These are phyloP conservation scores for Hymenoscyphus occultus DNA, from an alignment of 2,329 filamentous ascomycete genomes.

Conservation along the genomic window DNA sequence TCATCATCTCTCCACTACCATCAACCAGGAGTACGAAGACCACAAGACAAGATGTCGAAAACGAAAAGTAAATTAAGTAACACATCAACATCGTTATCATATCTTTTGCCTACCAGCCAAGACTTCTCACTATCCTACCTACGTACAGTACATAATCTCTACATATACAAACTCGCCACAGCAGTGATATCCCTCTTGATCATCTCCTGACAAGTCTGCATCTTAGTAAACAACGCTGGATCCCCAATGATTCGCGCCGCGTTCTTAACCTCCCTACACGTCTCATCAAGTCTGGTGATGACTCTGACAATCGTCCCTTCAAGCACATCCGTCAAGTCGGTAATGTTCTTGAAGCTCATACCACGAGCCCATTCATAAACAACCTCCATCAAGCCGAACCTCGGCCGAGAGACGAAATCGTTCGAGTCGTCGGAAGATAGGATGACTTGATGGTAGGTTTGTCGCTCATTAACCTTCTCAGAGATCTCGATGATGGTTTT, in stretches of 20 bases:
- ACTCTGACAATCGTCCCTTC: slow-evolving; percentile 96
- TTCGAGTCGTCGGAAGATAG: slow-evolving; percentile 86
- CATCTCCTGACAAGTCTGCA: slow-evolving; percentile 95
- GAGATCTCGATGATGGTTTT: slow-evolving; percentile 85
- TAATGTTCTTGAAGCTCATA: slow-evolving; percentile 98
- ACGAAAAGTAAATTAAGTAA: not conserved
- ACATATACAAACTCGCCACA: slow-evolving; percentile 86
- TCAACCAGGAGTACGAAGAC: not conserved
- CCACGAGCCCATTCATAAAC: slow-evolving; percentile 98
- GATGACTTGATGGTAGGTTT: slow-evolving; percentile 89
- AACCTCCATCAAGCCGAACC: slow-evolving; percentile 94
- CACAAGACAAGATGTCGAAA: not conserved
- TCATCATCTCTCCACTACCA: too few relatives aligned
- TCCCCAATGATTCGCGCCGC: slow-evolving; percentile 94
- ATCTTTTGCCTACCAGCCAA: not conserved
- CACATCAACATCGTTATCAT: not conserved
- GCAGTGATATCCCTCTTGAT: slow-evolving; percentile 96
- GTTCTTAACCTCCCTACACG: slow-evolving; percentile 95
- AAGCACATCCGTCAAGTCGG: slow-evolving; percentile 89
- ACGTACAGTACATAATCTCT: slow-evolving; percentile 22
- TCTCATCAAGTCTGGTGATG: slow-evolving; percentile 92
- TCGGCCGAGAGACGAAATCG: slow-evolving; percentile 81
- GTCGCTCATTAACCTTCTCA: slow-evolving; percentile 87
- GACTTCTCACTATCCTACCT: not conserved
- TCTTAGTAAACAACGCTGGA: slow-evolving; percentile 89